These are phyloP conservation scores for Colletotrichum gigasporum DNA, from an alignment of 2,329 filamentous ascomycete genomes.

Conservation along the genomic window DNA sequence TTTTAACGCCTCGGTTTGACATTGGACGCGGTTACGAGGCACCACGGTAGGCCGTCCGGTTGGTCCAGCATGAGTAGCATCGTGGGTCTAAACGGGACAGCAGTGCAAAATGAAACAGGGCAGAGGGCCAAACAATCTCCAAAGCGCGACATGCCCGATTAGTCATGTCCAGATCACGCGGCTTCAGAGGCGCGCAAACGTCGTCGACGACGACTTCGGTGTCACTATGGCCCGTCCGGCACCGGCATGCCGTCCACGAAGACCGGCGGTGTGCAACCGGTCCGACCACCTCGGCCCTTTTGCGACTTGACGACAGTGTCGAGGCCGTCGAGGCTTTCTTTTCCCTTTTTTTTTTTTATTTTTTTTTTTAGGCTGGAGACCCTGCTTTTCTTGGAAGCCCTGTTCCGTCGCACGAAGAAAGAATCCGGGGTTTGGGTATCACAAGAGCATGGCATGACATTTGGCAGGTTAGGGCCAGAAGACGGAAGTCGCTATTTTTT, in stretches of 20 bases:
- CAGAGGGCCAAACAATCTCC: conserved; percentile 8
- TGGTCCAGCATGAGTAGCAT: background rate
- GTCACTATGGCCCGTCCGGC: background rate
- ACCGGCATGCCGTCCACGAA: background rate
- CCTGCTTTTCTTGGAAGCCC: background rate
- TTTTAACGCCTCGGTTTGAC: background rate
- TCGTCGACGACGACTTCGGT: background rate
- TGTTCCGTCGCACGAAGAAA: conserved; percentile 16
- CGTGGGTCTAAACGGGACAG: conserved; percentile 3
- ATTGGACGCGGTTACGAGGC: background rate
- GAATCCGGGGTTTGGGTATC: conserved; percentile 18
- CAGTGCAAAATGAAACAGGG: conserved; percentile 1
- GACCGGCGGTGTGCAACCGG: conserved; percentile 3
- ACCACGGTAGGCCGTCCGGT: background rate
- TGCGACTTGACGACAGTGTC: background rate
- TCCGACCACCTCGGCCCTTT: conserved; percentile 3
- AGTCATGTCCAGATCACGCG: background rate
- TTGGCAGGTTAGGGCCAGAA: background rate
- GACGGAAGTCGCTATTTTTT: background rate
- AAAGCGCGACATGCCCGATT: background rate
- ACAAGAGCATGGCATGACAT: conserved; percentile 10
- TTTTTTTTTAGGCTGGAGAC: background rate
- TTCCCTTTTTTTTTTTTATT: too few relatives aligned
- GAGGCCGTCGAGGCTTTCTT: too few relatives aligned
- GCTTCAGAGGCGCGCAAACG: background rate